Evolutionary conservation across 768 basidiomycete species (phyloP), one percentile per base, ranked within the genome.

Genomic region (Boletus bicolor): DNA sequence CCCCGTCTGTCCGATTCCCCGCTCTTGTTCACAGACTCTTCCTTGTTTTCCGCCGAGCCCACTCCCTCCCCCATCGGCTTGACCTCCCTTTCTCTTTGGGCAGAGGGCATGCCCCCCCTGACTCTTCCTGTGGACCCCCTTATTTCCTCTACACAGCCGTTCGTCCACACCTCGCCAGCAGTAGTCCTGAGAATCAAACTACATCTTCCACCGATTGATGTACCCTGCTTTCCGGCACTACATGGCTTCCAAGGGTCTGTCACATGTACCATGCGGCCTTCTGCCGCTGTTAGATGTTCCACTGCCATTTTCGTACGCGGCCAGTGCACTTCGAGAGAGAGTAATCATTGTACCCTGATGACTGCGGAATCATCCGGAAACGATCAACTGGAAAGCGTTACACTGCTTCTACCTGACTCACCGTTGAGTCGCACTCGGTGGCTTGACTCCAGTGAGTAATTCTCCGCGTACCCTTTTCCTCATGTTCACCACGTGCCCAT

Each of bases 21-120:
- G 0, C 70, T 72, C 49, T 17, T 60, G 35, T 65, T 64, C 52
- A 57, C 63, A 32, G 56, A 66, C 1, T 70, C 70, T 43, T 61
- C 68, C 30, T 42, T 70, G 12, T 66, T 70, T 57, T 49, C 69
- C 54, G 52, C 59, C 54, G 56, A 73, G 38, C 53, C 72, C 67
- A 67, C 62, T 65, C 75, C 67, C 68, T 70, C 57, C 57, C 69
- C 68, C 28, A 54, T 63, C 51, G 77, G 73, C 39, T 55, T 78
- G 44, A 70, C 71, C 14, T 45, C 39, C 44, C 67, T 89, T 53
- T 78, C 76, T 39, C 75, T 90, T 17, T 78, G 78, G 65, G 83
- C 87, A 24, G 84, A 87, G 61, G 86, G 87, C 55, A 86, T 89
- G 83, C 72, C 77, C n/a, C 77, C 83, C 17, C 77, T 84, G 52